These are phyloP conservation scores for Bryoerythrophyllum caledonicum DNA, from an alignment of 225 moss, liverwort and hornwort genomes.

Conservation along the genomic window DNA sequence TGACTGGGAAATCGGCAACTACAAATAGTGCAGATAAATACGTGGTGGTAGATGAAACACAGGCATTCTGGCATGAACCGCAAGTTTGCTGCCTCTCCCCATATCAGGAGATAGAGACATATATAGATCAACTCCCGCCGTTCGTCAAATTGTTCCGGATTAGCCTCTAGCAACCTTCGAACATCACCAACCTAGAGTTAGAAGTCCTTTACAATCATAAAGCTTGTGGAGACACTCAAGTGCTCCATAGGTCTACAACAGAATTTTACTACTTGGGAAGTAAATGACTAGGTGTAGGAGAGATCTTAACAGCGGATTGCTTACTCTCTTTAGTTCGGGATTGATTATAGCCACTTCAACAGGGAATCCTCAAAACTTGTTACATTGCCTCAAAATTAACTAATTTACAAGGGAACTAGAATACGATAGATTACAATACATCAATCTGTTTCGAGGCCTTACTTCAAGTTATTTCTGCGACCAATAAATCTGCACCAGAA, in stretches of 20 bases:
- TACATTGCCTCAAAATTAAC: not conserved
- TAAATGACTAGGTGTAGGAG: not conserved
- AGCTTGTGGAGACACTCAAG: not conserved
- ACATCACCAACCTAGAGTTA: slow-evolving; percentile 31
- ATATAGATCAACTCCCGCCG: slow-evolving; percentile 79
- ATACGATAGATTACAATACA: slow-evolving; percentile 15
- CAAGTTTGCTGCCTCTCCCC: slow-evolving; percentile 94
- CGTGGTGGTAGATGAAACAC: slow-evolving; percentile 92
- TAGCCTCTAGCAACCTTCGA: slow-evolving; percentile 44
- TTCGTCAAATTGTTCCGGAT: slow-evolving; percentile 46
- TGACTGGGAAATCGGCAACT: not conserved
- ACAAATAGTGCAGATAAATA: slow-evolving; percentile 40
- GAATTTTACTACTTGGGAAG: not conserved
- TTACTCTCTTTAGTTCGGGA: not conserved
- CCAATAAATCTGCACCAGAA: slow-evolving; percentile 86
- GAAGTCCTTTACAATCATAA: not conserved
- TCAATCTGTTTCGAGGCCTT: slow-evolving; percentile 22
- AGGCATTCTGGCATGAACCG: slow-evolving; percentile 98
- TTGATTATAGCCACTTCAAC: slow-evolving; percentile 5
- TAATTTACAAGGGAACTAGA: not conserved
- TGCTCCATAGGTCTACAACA: not conserved
- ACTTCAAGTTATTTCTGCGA: slow-evolving; percentile 39
- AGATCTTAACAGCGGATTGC: slow-evolving; percentile 6
- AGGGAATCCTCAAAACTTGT: slow-evolving; percentile 16
- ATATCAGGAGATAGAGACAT: slow-evolving; percentile 82